Percentiles rank a stretch among this genome's conserved stretches.
Evolutionary conservation across 345 rosid genomes (phyloP).

Genomic region (Acer saccharum): DNA sequence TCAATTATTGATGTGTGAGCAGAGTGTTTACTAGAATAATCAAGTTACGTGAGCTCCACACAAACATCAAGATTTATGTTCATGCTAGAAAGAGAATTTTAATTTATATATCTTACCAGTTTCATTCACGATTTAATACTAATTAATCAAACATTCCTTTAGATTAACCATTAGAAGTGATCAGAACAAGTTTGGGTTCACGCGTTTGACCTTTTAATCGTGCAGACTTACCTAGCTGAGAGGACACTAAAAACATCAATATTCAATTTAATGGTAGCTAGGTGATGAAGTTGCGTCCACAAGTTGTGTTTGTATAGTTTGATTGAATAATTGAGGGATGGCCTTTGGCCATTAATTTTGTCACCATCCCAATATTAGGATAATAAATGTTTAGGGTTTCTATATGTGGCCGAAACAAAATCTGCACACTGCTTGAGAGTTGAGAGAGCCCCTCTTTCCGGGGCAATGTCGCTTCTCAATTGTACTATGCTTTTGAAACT

Average conservation of each 20-base stretch:
- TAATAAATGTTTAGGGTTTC: constrained; percentile 17
- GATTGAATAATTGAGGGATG: neutral
- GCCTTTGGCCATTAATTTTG: constrained; percentile 9
- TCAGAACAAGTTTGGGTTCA: neutral
- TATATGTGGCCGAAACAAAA: constrained; percentile 13
- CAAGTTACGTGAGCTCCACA: too few species aligned
- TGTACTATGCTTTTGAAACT: neutral
- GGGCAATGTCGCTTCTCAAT: constrained; percentile 20
- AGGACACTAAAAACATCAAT: constrained; percentile 24
- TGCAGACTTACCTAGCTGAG: constrained; percentile 17
- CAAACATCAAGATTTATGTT: too few species aligned
- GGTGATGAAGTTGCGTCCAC: constrained; percentile 17
- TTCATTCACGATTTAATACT: too few species aligned
- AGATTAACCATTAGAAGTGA: neutral
- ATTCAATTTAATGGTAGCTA: neutral
- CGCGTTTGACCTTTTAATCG: constrained; percentile 2
- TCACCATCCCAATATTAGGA: neutral
- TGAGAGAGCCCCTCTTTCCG: constrained; percentile 16
- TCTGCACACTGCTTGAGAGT: neutral
- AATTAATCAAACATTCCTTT: neutral
- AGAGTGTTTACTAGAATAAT: too few species aligned
- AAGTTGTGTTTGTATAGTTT: neutral
- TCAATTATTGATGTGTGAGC: too few species aligned
- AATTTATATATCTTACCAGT: too few species aligned
- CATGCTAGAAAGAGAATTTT: too few species aligned